These are phyloP conservation scores for Crinitomyces ghanaensis DNA, from an alignment of 805 yeast species.

Conservation along the genomic window DNA sequence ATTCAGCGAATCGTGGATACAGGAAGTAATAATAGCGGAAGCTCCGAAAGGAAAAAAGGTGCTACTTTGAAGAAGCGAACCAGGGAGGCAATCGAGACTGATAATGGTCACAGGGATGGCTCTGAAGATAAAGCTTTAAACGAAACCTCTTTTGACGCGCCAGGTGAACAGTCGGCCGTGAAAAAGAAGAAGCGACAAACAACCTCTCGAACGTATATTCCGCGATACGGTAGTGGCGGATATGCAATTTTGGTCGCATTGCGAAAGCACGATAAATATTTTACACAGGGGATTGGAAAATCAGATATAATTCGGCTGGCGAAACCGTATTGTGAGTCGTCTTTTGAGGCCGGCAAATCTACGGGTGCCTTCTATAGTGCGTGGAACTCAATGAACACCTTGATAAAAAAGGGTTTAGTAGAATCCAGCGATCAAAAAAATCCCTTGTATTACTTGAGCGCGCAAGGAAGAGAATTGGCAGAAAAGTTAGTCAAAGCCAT, in stretches of 20 bases:
- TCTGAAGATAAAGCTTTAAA: too few relatives aligned
- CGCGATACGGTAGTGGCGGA: conserved; percentile 68
- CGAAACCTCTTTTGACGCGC: conserved; percentile 4
- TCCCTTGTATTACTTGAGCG: conserved; percentile 47
- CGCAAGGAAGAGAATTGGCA: conserved; percentile 57
- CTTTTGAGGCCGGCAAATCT: conserved; percentile 17
- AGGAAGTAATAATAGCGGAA: conserved; percentile 9
- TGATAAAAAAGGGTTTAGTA: conserved; percentile 51
- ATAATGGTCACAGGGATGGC: too few relatives aligned
- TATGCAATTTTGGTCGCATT: conserved; percentile 67
- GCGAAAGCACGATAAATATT: conserved; percentile 23
- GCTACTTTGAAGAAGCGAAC: not conserved
- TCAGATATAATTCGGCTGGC: conserved; percentile 47
- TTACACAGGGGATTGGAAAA: conserved; percentile 47
- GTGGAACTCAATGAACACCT: conserved; percentile 38
- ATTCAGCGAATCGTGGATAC: conserved; percentile 4
- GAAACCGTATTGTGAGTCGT: conserved; percentile 28
- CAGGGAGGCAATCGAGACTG: not conserved
- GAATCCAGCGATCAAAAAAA: conserved; percentile 31
- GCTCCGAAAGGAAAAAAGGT: conserved; percentile 2
- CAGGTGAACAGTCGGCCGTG: not conserved
- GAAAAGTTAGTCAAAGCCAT: conserved; percentile 40
- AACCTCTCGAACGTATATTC: conserved; percentile 42
- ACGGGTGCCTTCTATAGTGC: conserved; percentile 14
- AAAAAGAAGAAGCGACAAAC: conserved; percentile 15